Conservation (phyloP, 176 grass and related monocot species). For the Tillandsia fasciculata region DNA sequence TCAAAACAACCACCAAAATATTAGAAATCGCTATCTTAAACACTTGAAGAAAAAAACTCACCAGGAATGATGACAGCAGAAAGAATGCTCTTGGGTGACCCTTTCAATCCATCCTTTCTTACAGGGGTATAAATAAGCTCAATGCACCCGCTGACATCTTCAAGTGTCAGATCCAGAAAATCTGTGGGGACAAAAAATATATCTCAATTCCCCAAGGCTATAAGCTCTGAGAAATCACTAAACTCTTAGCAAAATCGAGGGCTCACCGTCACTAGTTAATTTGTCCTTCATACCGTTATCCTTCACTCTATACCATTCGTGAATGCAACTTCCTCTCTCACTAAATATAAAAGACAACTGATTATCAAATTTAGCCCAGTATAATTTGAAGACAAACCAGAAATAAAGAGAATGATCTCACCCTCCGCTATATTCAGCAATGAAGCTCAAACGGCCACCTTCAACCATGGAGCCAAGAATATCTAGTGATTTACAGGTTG, state of each 20-base stretch:
- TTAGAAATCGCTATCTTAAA: background rate
- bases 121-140: constrained; percentile 73
- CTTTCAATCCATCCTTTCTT: constrained; percentile 61
- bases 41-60: constrained; percentile 29
- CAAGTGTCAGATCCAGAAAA: constrained; percentile 66
- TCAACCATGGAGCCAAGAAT: constrained; percentile 64
- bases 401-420: constrained; percentile 23
- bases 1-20: background rate
- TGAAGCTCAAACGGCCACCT: constrained; percentile 58
- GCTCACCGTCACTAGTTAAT: constrained; percentile 56
- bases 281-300: constrained; percentile 47
- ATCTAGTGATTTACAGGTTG: constrained; percentile 58
- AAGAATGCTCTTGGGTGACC: constrained; percentile 44
- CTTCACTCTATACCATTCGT: constrained; percentile 79
- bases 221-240: background rate
- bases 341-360: constrained; percentile 38
- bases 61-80: constrained; percentile 78
- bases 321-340: constrained; percentile 68
- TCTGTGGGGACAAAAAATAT: constrained; percentile 33
- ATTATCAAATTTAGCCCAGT: constrained; percentile 7
- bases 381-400: constrained; percentile 11
- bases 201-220: background rate
- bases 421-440: constrained; percentile 79
- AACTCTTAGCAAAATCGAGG: background rate
- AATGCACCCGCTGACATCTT: constrained; percentile 47